These are phyloP conservation scores for Phylloporus gajari DNA, from an alignment of 1,284 basidiomycete genomes.

Conservation along the genomic window DNA sequence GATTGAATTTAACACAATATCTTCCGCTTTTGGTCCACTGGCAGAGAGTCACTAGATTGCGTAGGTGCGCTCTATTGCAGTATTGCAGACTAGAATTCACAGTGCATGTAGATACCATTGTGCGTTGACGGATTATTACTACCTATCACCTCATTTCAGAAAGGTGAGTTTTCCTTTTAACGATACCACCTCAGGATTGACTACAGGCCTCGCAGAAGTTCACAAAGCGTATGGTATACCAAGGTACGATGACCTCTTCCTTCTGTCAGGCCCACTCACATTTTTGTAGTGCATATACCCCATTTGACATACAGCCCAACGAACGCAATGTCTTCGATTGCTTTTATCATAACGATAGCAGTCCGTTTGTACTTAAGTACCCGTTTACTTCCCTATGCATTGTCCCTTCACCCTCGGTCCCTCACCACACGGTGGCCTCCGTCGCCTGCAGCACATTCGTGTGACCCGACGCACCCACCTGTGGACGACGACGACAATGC, in stretches of 20 bases:
- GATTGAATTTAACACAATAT: constrained; percentile 99
- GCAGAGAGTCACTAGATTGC: constrained; percentile 82
- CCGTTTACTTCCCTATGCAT: constrained; percentile 66
- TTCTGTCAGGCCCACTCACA: constrained; percentile 4
- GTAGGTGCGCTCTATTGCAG: constrained; percentile 64
- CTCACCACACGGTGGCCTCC: no score
- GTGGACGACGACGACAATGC: no score
- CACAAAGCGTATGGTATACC: constrained; percentile 78
- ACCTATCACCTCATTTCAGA: no score
- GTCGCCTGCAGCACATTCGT: no score
- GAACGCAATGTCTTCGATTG: constrained; percentile 98
- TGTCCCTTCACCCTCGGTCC: constrained; percentile 63
- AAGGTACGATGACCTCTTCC: constrained; percentile 48
- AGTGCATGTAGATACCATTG: no score
- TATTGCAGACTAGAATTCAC: constrained; percentile 57
- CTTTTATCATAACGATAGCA: neutral
- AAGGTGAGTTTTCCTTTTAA: no score
- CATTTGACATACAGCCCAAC: constrained; percentile 89
- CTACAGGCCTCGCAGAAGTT: constrained; percentile 80
- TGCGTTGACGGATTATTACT: no score
- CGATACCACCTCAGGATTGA: constrained; percentile 76
- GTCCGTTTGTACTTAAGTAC: neutral
- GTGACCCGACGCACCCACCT: no score
- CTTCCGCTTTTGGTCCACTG: constrained; percentile 88
- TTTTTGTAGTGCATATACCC: constrained; percentile 68